phyloP scores from a whole-genome alignment of 441 rosid species.

The Erodium chrysanthum region DNA sequence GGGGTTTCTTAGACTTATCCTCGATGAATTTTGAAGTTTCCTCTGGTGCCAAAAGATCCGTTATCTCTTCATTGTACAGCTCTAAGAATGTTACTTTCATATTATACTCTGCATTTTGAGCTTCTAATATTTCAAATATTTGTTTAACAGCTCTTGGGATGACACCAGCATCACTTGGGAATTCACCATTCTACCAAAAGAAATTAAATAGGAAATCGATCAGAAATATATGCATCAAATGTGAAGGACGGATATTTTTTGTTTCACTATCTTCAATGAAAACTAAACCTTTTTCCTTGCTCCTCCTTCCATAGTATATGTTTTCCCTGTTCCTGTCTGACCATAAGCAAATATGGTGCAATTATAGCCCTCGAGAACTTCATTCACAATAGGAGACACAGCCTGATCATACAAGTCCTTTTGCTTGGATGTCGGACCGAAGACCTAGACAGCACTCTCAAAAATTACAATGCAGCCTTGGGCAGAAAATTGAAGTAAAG shows the following conservation, averaged over 20 bases:
- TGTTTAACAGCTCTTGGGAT: slow-evolving; percentile 93
- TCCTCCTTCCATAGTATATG: slow-evolving; percentile 93
- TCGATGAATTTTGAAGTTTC: slow-evolving; percentile 69
- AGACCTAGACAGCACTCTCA: slow-evolving; percentile 43
- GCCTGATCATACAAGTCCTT: slow-evolving; percentile 69
- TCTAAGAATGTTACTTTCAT: slow-evolving; percentile 96
- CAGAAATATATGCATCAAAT: slow-evolving; percentile 15
- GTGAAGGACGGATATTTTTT: slow-evolving; percentile 1
- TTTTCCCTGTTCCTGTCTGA: slow-evolving; percentile 35
- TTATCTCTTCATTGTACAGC: slow-evolving; percentile 91
- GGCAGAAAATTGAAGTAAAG: too few relatives aligned
- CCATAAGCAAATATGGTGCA: slow-evolving; percentile 99
- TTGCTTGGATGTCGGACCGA: slow-evolving; percentile 84
- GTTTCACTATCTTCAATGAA: not conserved
- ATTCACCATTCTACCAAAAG: slow-evolving; percentile 72
- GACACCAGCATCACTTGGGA: slow-evolving; percentile 95
- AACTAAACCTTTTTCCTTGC: slow-evolving; percentile 73
- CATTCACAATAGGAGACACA: slow-evolving; percentile 86
- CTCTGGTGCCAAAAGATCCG: slow-evolving; percentile 90
- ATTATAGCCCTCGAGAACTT: slow-evolving; percentile 94
- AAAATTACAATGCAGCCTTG: slow-evolving; percentile 5
- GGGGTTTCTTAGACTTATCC: slow-evolving; percentile 88
- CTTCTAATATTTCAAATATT: slow-evolving; percentile 84
- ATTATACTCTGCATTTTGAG: slow-evolving; percentile 87
- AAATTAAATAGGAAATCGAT: slow-evolving; percentile 16